phyloP scores from a whole-genome alignment of 192 early-diverging fungal species.

The Dispira simplex region DNA sequence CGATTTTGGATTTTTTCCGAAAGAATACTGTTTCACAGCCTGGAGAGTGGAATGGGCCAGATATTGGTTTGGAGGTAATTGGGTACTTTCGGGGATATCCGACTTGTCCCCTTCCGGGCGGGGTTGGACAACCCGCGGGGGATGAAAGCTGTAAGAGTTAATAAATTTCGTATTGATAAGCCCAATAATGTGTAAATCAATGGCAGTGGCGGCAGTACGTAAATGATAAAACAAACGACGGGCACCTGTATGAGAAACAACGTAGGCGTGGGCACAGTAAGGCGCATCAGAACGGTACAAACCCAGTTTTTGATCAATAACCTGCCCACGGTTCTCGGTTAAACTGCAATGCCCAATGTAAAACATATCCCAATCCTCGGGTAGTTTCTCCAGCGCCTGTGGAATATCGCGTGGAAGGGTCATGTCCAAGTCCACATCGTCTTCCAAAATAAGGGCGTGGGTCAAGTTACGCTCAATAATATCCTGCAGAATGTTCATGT shows the following conservation, averaged over 20 bases:
- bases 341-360: constrained; percentile 30
- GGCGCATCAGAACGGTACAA: constrained; percentile 13
- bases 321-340: constrained; percentile 16
- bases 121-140: constrained; percentile 26
- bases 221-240: constrained; percentile 17
- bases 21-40: neutral
- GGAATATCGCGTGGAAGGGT: constrained; percentile 14
- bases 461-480: constrained; percentile 22
- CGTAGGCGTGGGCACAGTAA: constrained; percentile 28
- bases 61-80: neutral
- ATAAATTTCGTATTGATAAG: constrained; percentile 21
- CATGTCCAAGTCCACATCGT: constrained; percentile 30
- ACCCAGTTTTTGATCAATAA: neutral
- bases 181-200: constrained; percentile 25
- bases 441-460: constrained; percentile 25
- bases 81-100: constrained; percentile 3
- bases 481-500: constrained; percentile 23
- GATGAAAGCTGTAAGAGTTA: constrained; percentile 19
- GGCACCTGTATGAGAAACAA: constrained; percentile 24
- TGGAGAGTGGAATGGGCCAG: neutral
- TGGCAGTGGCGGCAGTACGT: constrained; percentile 8
- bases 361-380: constrained; percentile 23
- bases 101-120: constrained; percentile 14
- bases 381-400: constrained; percentile 12
- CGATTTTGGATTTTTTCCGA: no score